Evolutionary conservation across 495 filamentous ascomycete genomes (phyloP), one percentile per base, ranked within the genome.

Genomic region (Platismatia glauca): DNA sequence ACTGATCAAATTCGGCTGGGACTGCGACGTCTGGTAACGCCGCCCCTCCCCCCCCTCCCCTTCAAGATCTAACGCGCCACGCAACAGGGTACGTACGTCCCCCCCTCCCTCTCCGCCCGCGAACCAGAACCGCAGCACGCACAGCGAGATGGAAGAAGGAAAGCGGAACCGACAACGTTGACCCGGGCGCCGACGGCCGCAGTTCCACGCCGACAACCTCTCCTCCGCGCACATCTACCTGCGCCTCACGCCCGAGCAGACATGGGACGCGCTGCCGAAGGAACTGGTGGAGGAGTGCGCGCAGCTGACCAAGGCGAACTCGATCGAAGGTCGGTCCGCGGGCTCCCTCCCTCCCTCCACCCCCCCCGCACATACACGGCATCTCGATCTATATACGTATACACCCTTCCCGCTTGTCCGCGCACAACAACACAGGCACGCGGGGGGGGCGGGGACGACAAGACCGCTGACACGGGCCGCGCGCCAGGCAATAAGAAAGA

Each of bases 401-500:
- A n/a, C n/a, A n/a, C n/a, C n/a, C n/a, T n/a, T n/a, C n/a, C n/a
- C n/a, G n/a, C n/a, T n/a, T n/a, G n/a, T n/a, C n/a, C n/a, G n/a
- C n/a, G n/a, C n/a, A n/a, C n/a, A n/a, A n/a, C n/a, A n/a, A n/a
- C n/a, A n/a, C n/a, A n/a, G n/a, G n/a, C n/a, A n/a, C n/a, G n/a
- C n/a, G n/a, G n/a, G n/a, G n/a, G n/a, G n/a, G n/a, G n/a, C n/a
- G n/a, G n/a, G n/a, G n/a, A n/a, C n/a, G n/a, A n/a, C n/a, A n/a
- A n/a, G n/a, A n/a, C n/a, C n/a, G n/a, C n/a, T n/a, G n/a, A n/a
- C n/a, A n/a, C n/a, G n/a, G n/a, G n/a, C n/a, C n/a, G n/a, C n/a
- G n/a, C n/a, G n/a, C n/a, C n/a, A n/a, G 88, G 94, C 62, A 98
- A 97, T 77, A 98, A 98, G 76, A 97, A 97, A 76, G 94, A 97